Evolutionary conservation across 768 basidiomycete species (phyloP), one percentile per base, ranked within the genome.

Genomic region (Tylopilus felleus): DNA sequence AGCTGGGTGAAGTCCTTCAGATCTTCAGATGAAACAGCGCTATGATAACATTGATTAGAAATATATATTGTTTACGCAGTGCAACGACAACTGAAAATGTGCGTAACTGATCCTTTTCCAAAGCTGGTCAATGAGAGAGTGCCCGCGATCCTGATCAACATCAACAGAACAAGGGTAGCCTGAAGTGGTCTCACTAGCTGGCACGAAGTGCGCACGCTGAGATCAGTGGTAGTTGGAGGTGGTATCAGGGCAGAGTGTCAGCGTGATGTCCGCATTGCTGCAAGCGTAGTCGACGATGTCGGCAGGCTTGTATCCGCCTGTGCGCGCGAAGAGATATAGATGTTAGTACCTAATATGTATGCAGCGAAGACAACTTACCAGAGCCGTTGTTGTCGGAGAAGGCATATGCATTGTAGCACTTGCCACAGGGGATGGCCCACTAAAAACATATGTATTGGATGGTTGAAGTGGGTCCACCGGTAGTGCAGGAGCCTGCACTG

Each of bases 321-420:
- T 25, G 5, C 16, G 14, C 19, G 23, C 8, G 36, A 19, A 10
- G 31, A 16, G 23, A 23, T 8, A 13, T 29, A 16, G 5, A 2
- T 8, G 29, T 66, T 10, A 66, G 17, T n/a, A 46, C 5, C 35
- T 21, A 2, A 6, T 14, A 19, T 19, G 6, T 35, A 16, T 22
- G 36, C n/a, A 28, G 10, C 19, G 2, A n/a, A 19, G 13, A 21
- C 8, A 27, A 57, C 65, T 48, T 47, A 71, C 67, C 0, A 4
- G 67, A 35, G 19, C 69, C 69, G 17, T 71, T 69, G 36, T 69
- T 69, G 55, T 69, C 69, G 21, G 67, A 69, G 65, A 69, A 69
- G 22, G 67, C 67, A 9, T 71, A 71, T 28, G 69, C 67, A 21
- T 71, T 69, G 55, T 47, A 55, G 52, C 67, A 71, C 5, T 56